Conservation (phyloP, 805 yeast genomes). For the Yarrowia divulgata region DNA sequence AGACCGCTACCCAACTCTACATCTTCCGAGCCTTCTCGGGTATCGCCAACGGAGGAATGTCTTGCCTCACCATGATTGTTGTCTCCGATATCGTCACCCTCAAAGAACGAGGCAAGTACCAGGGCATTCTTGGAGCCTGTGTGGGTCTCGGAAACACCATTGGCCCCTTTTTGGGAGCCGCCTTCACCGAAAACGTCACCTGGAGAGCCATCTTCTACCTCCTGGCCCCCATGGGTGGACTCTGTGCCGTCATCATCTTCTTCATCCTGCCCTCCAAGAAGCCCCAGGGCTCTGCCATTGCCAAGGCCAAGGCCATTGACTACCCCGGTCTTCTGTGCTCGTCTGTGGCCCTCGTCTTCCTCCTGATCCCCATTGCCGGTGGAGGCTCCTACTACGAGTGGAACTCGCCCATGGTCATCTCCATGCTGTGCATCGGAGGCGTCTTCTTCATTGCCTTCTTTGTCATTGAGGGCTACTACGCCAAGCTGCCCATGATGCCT, state of each 20-base stretch:
- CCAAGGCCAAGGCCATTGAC: conserved; percentile 58
- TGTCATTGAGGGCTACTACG: conserved; percentile 58
- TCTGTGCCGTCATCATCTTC: conserved; percentile 48
- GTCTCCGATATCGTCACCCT: conserved; percentile 63
- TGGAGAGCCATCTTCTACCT: conserved; percentile 64
- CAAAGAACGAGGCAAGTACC: conserved; percentile 62
- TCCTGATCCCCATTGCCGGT: conserved; percentile 64
- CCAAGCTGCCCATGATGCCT: conserved; percentile 64
- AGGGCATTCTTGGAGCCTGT: conserved; percentile 61
- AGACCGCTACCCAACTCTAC: conserved; percentile 57
- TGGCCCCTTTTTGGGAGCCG: conserved; percentile 64
- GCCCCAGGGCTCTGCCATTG: conserved; percentile 53
- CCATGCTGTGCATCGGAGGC: conserved; percentile 55
- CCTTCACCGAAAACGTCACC: conserved; percentile 53
- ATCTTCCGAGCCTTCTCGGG: conserved; percentile 64
- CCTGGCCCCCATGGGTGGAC: conserved; percentile 54
- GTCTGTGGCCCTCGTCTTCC: conserved; percentile 56
- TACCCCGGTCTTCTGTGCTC: conserved; percentile 59
- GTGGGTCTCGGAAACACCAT: conserved; percentile 61
- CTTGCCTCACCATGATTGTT: conserved; percentile 60
- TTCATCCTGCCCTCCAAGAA: conserved; percentile 46
- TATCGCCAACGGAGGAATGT: conserved; percentile 62
- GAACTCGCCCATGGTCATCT: conserved; percentile 56
- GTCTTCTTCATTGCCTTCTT: conserved; percentile 54
- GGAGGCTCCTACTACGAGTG: conserved; percentile 68